A percentile compares a stretch with the other conserved stretches of the same genome.
phyloP scores from a whole-genome alignment of 495 filamentous ascomycete species.

The Sordaria brevicollis region DNA sequence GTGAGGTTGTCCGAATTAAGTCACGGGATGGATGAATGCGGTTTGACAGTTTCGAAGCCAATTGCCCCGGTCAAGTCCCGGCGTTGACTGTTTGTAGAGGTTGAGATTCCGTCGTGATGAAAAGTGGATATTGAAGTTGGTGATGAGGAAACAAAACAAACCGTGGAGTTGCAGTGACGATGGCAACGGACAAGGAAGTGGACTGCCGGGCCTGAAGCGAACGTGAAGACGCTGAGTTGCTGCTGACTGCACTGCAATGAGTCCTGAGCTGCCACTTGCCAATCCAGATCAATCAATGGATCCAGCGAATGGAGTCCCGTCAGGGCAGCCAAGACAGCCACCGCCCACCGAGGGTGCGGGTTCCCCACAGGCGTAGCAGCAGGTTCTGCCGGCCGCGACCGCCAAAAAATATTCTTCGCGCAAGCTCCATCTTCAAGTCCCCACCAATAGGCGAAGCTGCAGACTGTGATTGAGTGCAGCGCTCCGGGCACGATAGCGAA shows the following conservation, averaged over 20 bases:
- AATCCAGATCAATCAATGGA: background rate
- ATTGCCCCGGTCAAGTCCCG: background rate
- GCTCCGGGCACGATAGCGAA: background rate
- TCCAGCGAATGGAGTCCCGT: background rate
- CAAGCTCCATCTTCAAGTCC: constrained; percentile 13
- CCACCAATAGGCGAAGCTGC: constrained; percentile 19
- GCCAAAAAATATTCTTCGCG: constrained; percentile 29
- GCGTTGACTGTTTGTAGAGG: background rate
- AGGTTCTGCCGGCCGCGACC: constrained; percentile 20
- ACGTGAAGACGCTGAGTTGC: background rate
- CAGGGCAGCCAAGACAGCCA: background rate
- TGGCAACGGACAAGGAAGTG: background rate
- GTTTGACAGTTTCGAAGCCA: background rate
- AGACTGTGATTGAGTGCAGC: constrained; percentile 5
- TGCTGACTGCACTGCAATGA: background rate
- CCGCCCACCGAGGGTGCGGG: background rate
- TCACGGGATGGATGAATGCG: background rate
- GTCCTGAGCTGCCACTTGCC: too few relatives aligned
- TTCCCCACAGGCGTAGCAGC: constrained; percentile 5
- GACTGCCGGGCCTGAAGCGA: background rate
- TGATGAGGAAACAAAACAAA: background rate
- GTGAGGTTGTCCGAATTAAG: background rate
- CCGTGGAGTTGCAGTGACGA: background rate
- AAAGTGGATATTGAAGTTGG: background rate
- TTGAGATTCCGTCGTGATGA: background rate